Evolutionary conservation across 345 rosid genomes (phyloP), one percentile per base, ranked within the genome.

Genomic region (Excoecaria cochinchinensis): DNA sequence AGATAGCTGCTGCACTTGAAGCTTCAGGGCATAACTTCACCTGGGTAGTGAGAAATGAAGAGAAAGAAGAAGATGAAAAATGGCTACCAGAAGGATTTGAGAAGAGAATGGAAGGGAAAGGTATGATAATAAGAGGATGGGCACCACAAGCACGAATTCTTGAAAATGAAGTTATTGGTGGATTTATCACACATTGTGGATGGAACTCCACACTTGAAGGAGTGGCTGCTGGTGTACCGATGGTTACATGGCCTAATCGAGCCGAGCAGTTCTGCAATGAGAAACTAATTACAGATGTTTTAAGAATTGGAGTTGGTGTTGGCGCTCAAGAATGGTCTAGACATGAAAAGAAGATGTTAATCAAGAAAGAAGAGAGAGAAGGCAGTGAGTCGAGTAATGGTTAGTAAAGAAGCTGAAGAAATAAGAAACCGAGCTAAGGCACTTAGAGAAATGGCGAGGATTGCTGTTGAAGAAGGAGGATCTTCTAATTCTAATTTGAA

Each of bases 241-340:
- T 88, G 86, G 81, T 88, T 48, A 84, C 83, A 3, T 86, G 89
- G 91, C 89, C 91, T 0, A 52, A 78, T 16, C 56, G 13, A 8
- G 88, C 88, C 0, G 89, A 88, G 76, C 89, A 88, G 53, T 86
- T 84, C 61, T 79, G 60, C 57, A 88, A 84, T 36, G 91, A 86
- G 77, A 84, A 74, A 46, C 42, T 87, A 16, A 75, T 86, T 8
- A 78, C 76, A 0, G 84, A 83, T 68, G 82, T 86, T n/a, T 75
- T 88, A 0, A 79, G n/a, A 55, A 72, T 82, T 0, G 88, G 88
- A 14, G 79, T 83, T 6, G 72, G 76, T 2, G 82, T 83, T 5
- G 88, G 88, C 50, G 75, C 76, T 5, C 70, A 67, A 47, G 82
- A 76, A 67, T 83, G 79, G 53, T 13, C 65, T 7, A 80, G 69